Base-by-base conservation (phyloP, 768 basidiomycete species). In the Strobilomyces dryophilus region DNA sequence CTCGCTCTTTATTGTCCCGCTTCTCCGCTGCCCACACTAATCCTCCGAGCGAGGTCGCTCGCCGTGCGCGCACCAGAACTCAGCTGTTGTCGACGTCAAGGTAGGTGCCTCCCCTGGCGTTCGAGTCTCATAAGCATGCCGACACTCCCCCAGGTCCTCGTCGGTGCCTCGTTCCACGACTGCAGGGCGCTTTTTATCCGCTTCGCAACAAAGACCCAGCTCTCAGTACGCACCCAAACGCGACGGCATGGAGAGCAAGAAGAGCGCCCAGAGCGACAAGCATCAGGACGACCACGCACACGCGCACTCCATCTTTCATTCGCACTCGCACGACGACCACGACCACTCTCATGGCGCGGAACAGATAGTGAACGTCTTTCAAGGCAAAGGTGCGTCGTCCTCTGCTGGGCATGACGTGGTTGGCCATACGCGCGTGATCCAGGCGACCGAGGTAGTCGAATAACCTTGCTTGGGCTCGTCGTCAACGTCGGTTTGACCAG, bases 391-490 rank as follows among this genome's bases (percentile, higher is more conserved):
- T 87, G 59, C 37, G 82, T 62, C 31, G 47, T 45, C 31, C 21
- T 51, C 39, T 39, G 18, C 18, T 35, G 7, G 17, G 20, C 21
- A 29, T 36, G 7, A 11, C n/a, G 26, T 47, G 32, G 24, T 34
- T 54, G 24, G 36, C 52, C 53, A 35, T 48, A 43, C 42, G 14
- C 20, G 17, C 3, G 40, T 35, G 14, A 42, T 52, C 17, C 58
- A 90, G 91, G 82, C 41, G 92, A 94, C 71, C 74, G 83, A 57
- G 93, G 94, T 21, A 88, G 83, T 56, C 80, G 79, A 51, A 88
- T 95, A 62, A 95, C 93, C 7, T 77, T 95, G 49, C 71, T 93
- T 56, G 95, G 97, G 1, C 74, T 98, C 32, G 77, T 83, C 49
- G 77, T 87, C 47, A 98, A 98, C 62, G 75, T 98, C 32, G 82